Conservation (phyloP, 352 stramenopile species). For the Globisporangium echinulatum region DNA sequence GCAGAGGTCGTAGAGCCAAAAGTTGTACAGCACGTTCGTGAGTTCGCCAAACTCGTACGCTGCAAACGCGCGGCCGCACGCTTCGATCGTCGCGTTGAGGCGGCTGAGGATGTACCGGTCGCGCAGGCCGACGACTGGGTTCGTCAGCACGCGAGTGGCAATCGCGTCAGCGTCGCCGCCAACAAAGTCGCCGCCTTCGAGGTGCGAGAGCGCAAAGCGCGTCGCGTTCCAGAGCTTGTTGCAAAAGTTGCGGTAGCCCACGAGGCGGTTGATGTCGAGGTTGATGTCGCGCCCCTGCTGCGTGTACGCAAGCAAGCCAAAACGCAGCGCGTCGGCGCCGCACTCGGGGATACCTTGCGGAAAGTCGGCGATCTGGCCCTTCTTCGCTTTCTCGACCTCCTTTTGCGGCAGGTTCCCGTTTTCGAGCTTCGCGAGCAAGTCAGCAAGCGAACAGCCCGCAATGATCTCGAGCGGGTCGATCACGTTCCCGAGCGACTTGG, state of each 20-base stretch:
- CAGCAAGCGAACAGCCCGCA: slow-evolving; percentile 91
- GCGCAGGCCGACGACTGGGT: slow-evolving; percentile 53
- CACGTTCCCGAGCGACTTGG: slow-evolving; percentile 99
- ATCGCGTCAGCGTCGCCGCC: slow-evolving; percentile 52
- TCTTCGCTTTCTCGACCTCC: slow-evolving; percentile 97
- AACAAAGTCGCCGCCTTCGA: slow-evolving; percentile 74
- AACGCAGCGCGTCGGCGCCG: slow-evolving; percentile 97
- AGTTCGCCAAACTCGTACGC: slow-evolving; percentile 96
- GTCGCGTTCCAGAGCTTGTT: slow-evolving; percentile 99
- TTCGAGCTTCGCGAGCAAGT: slow-evolving; percentile 94
- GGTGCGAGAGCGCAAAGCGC: slow-evolving; percentile 96
- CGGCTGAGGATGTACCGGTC: slow-evolving; percentile 85
- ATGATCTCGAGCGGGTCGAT: slow-evolving; percentile 98
- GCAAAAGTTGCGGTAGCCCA: slow-evolving; percentile 99
- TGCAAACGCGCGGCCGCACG: slow-evolving; percentile 81
- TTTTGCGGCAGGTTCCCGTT: slow-evolving; percentile 96
- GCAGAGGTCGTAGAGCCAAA: slow-evolving; percentile 99
- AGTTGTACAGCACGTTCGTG: slow-evolving; percentile 93
- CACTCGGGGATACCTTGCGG: slow-evolving; percentile 99
- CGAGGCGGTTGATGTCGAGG: slow-evolving; percentile 98
- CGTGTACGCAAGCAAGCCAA: slow-evolving; percentile 96
- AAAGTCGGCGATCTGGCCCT: slow-evolving; percentile 96
- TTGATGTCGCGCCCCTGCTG: slow-evolving; percentile 97
- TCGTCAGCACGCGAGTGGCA: slow-evolving; percentile 52
- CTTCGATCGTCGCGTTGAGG: slow-evolving; percentile 65